Base-by-base conservation (phyloP, 306 rosid genomes). In the Dryas drummondii region DNA sequence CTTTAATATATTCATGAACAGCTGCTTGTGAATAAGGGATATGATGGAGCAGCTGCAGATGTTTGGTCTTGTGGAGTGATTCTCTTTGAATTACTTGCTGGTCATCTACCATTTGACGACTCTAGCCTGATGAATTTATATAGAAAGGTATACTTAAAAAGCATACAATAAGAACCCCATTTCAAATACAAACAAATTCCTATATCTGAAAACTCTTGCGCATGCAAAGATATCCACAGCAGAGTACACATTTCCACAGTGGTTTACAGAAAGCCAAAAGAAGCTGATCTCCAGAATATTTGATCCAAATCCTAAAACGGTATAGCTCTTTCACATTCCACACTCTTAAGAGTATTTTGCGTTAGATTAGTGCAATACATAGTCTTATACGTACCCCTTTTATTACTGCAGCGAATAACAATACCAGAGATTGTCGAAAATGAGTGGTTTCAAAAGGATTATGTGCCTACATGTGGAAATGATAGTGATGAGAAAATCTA, bases 51-150 rank as follows among this genome's bases (percentile, higher is more conserved):
- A 73, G 86, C 89, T 46, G 96, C 90, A 22, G 97, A 92, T 86
- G 82, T 92, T 79, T 92, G 97, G 97, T 92, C 97, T 60, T 92
- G 93, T 61, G 97, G 97, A 19, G 97, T 89, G 59, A 82, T 92
- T 62, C 97, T 92, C 41, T 92, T 85, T 32, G 97, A 92, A 82
- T 52, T 86, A 70, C 89, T 92, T 49, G 84, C 96, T 11, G 97
- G 97, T 37, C 73, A 26, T 83, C 90, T 89, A 5, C 97, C 96
- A 58, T 92, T 92, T 81, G 86, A 89, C 1, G 97, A 92, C 79
- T 81, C 68, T 8, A 92, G 79, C 73, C 82, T 92, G 79, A 80
- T 77, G 80, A 75, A 49, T 41, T 84, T 92, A 52, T 92, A 92
- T 68, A 81, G 51, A 79, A 92, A 92, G 96, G 96, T 91, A 87